These are phyloP conservation scores for Entomortierella lignicola DNA, from an alignment of 192 early-diverging fungal species.

Conservation along the genomic window DNA sequence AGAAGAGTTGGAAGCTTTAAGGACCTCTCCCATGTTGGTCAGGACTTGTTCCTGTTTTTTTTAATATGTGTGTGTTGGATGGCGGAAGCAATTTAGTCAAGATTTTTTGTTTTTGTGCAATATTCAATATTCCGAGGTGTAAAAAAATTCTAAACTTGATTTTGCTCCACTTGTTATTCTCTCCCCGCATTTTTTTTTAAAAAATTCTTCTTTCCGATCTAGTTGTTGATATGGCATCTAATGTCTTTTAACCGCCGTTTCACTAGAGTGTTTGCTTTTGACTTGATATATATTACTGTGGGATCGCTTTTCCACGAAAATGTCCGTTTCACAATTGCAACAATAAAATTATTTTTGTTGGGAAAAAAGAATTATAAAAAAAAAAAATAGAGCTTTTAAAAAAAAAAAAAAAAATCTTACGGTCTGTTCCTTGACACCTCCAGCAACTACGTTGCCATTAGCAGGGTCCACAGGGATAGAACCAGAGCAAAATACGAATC, in stretches of 20 bases:
- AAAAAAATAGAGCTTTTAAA: slow-evolving; percentile 15
- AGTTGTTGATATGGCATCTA: not conserved
- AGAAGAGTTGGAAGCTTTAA: slow-evolving; percentile 82
- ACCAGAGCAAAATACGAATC: slow-evolving; percentile 85
- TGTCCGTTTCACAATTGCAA: not conserved
- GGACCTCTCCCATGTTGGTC: slow-evolving; percentile 86
- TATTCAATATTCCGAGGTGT: too few species aligned
- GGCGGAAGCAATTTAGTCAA: too few species aligned
- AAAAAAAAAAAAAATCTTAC: too few species aligned
- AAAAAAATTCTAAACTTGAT: too few species aligned
- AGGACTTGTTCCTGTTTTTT: slow-evolving; percentile 68
- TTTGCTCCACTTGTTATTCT: not conserved
- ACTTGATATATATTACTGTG: not conserved
- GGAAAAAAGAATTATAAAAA: not conserved
- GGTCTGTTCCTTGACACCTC: slow-evolving; percentile 80
- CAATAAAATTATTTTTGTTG: not conserved
- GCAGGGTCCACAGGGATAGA: slow-evolving; percentile 80
- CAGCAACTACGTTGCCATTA: slow-evolving; percentile 78
- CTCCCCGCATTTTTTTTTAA: not conserved
- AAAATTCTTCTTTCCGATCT: not conserved
- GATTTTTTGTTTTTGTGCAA: too few species aligned
- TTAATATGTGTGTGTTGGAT: not conserved
- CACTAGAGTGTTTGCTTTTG: not conserved
- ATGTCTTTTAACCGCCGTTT: not conserved
- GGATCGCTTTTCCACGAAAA: not conserved